Conservation (phyloP, 208 protist species). For the Endotrypanum monterogeii region DNA sequence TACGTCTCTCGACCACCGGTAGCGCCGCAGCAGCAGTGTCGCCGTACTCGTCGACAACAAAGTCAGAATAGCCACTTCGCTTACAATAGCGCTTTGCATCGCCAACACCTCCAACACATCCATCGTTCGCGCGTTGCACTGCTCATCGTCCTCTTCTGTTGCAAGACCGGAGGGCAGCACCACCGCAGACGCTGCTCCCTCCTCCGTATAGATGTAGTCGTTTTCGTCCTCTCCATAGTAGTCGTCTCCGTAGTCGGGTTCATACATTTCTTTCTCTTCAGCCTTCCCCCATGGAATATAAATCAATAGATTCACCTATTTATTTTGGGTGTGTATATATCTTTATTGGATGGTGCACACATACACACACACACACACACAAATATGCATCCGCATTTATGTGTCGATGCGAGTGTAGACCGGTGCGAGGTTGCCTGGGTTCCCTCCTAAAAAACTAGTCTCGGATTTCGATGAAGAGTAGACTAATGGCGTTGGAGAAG, state of each 20-base stretch:
- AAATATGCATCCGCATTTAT: too few relatives aligned
- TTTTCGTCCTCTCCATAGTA: conserved; percentile 31
- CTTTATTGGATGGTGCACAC: too few relatives aligned
- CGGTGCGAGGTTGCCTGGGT: too few relatives aligned
- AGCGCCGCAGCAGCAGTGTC: conserved; percentile 13
- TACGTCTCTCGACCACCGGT: conserved; percentile 20
- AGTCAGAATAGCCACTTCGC: conserved; percentile 18
- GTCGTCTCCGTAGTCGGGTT: conserved; percentile 15
- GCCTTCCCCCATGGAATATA: background rate
- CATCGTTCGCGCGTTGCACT: conserved; percentile 22
- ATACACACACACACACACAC: too few relatives aligned
- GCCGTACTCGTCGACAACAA: conserved; percentile 18
- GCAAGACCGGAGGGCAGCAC: background rate
- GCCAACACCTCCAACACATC: conserved; percentile 16
- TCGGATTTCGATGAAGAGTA: too few relatives aligned
- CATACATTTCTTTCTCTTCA: conserved; percentile 10
- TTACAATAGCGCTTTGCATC: conserved; percentile 23
- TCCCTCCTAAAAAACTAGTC: too few relatives aligned
- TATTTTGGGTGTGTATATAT: background rate
- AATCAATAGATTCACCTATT: background rate
- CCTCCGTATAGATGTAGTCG: conserved; percentile 18
- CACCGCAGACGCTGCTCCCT: background rate
- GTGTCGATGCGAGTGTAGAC: too few relatives aligned
- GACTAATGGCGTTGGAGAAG: too few relatives aligned
- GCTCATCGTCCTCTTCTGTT: conserved; percentile 5